phyloP scores from a whole-genome alignment of 352 stramenopile genomes.

The Pythium chondricola region DNA sequence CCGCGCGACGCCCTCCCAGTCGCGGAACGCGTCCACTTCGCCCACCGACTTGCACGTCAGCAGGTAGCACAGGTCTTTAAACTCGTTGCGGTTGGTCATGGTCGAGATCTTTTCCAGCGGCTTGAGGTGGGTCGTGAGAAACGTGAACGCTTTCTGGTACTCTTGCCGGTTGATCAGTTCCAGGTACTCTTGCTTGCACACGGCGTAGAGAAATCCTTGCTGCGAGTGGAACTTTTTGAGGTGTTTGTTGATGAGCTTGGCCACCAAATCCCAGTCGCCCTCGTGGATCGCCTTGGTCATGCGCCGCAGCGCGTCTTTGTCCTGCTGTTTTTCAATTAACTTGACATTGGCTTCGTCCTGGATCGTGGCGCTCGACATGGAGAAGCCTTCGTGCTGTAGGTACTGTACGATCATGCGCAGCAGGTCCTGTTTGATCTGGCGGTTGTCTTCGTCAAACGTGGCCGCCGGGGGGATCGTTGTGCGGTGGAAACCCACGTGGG shows the following conservation, averaged over 20 bases:
- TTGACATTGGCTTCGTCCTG: conserved; percentile 87
- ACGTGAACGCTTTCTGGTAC: conserved; percentile 88
- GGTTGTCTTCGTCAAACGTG: conserved; percentile 66
- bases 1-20: conserved; percentile 76
- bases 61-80: conserved; percentile 86
- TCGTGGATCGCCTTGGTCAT: conserved; percentile 73
- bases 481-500: conserved; percentile 77
- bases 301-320: conserved; percentile 65
- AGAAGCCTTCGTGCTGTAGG: conserved; percentile 73
- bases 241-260: conserved; percentile 78
- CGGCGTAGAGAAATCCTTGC: conserved; percentile 83
- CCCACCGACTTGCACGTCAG: conserved; percentile 85
- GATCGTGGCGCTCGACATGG: conserved; percentile 77
- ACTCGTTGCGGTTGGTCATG: conserved; percentile 75
- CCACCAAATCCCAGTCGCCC: conserved; percentile 82
- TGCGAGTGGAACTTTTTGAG: conserved; percentile 79
- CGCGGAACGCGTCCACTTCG: conserved; percentile 75
- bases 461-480: conserved; percentile 73
- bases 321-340: conserved; percentile 57
- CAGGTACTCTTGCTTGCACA: conserved; percentile 87
- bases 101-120: conserved; percentile 77
- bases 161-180: conserved; percentile 86
- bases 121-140: conserved; percentile 85
- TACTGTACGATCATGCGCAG: conserved; percentile 86
- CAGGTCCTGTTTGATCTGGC: conserved; percentile 81